Evolutionary conservation across 179 eudicot genomes (phyloP), one percentile per base, ranked within the genome.

Genomic region (Gypsophila paniculata): DNA sequence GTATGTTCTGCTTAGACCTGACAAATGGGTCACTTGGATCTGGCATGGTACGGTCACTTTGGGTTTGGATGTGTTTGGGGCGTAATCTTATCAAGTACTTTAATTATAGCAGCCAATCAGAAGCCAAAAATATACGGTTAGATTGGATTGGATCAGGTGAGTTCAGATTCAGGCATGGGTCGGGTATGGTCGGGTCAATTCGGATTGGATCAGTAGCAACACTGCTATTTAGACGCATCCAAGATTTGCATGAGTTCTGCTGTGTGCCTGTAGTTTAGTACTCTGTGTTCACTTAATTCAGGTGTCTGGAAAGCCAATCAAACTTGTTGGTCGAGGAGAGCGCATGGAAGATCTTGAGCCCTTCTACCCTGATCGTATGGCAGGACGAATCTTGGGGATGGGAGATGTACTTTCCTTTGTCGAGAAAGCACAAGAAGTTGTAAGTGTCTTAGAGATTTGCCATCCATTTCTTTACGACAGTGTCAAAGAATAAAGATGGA

Each of bases 301-400:
- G 99, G 99, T 94, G 53, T 94, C 99, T 49, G 97, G 97, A 80
- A 94, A 89, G 87, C 99, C 99, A 77, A 91, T 94, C 80, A 94
- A 94, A 77, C 99, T 94, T 70, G 99, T 94, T 32, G 97, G 99
- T 23, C 87, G 96, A 69, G 99, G 99, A 54, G 99, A 94, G 79
- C 90, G 94, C 44, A 91, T 94, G 99, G 97, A 94, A 78, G 99
- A 94, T 78, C 92, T 94, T 51, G 99, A 94, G 79, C 99, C 96
- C 65, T 94, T 94, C 78, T 91, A 94, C 80, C 99, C 99, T 34
- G 96, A 91, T 77, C 96, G 97, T 72, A 94, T 94, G 99, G 99
- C 97, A 52, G 99, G 99, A 61, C 90, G 99, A 68, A 85, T 94
- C 72, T 84, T 94, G 67, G 99, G 99, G 70, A 94, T 94, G 99